A percentile compares a stretch with the other conserved stretches of the same genome.
Evolutionary conservation across 139 green algal species (phyloP).

Genomic region (Volvox reticuliferus): DNA sequence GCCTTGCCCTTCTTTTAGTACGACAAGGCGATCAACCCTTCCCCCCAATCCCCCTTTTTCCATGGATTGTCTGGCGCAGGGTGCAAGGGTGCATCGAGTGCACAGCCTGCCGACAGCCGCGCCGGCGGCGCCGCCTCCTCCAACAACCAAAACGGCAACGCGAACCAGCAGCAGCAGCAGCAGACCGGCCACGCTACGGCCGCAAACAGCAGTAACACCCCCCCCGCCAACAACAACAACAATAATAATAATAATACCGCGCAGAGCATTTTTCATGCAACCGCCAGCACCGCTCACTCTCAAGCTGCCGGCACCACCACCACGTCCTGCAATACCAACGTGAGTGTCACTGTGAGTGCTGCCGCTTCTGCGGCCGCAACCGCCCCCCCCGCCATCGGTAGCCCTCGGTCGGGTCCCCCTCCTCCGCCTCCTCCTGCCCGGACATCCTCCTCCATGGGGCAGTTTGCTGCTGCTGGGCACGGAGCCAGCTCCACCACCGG

Average conservation of each 20-base stretch:
- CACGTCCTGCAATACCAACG: not conserved
- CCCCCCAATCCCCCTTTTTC: too few species aligned
- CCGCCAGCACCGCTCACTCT: not conserved
- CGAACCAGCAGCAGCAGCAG: too few species aligned
- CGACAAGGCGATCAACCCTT: too few species aligned
- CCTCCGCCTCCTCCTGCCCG: constrained; percentile 3
- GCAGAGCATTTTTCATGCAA: too few species aligned
- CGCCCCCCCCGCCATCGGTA: not conserved
- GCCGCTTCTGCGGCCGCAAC: not conserved
- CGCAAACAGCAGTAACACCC: not conserved
- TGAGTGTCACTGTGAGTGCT: not conserved
- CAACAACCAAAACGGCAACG: not conserved
- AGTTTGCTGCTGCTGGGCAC: not conserved
- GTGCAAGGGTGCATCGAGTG: constrained; percentile 2
- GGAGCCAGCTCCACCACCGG: not conserved
- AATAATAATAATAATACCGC: not conserved
- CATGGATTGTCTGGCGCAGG: not conserved
- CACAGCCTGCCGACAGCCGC: not conserved
- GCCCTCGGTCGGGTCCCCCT: not conserved
- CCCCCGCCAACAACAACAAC: not conserved
- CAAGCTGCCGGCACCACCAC: too few species aligned
- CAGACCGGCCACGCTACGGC: not conserved
- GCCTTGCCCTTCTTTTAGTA: too few species aligned
- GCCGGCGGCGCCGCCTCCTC: not conserved
- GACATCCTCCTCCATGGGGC: not conserved